Percentiles rank a stretch among this genome's conserved stretches.
phyloP scores from a whole-genome alignment of 495 filamentous ascomycete species.

The Xylaria cubensis region DNA sequence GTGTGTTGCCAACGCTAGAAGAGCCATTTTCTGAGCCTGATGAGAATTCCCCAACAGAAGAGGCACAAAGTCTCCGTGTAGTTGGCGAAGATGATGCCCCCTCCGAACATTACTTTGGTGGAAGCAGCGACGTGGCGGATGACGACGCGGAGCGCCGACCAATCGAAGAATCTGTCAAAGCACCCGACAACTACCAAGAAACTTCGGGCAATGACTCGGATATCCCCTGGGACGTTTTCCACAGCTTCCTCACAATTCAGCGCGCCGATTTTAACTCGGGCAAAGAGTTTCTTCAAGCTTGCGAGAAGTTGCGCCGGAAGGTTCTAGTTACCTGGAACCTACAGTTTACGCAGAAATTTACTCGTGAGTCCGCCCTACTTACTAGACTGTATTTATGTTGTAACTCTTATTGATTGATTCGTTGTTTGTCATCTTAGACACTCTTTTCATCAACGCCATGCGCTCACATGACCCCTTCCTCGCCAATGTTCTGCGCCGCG shows the following conservation, averaged over 20 bases:
- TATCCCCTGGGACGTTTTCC: neutral
- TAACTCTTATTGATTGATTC: neutral
- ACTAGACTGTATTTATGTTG: neutral
- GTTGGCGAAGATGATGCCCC: neutral
- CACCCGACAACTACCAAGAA: neutral
- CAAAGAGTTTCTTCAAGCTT: neutral
- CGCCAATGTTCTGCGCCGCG: neutral
- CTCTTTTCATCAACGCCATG: constrained; percentile 5
- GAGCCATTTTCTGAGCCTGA: neutral
- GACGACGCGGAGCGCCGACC: too few species aligned
- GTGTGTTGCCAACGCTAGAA: neutral
- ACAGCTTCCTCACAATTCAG: neutral
- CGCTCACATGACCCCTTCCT: neutral
- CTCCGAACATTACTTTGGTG: too few species aligned
- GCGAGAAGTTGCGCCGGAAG: neutral
- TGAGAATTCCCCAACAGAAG: neutral
- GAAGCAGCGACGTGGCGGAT: too few species aligned
- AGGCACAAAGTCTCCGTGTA: neutral
- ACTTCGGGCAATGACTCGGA: neutral
- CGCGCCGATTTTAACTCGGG: neutral
- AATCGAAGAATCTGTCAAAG: neutral
- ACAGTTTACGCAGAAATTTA: neutral
- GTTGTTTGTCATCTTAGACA: neutral
- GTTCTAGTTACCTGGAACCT: neutral
- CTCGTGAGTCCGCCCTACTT: neutral